Evolutionary conservation across 345 rosid species (phyloP), one percentile per base, ranked within the genome.

Genomic region (Citrus maxima): DNA sequence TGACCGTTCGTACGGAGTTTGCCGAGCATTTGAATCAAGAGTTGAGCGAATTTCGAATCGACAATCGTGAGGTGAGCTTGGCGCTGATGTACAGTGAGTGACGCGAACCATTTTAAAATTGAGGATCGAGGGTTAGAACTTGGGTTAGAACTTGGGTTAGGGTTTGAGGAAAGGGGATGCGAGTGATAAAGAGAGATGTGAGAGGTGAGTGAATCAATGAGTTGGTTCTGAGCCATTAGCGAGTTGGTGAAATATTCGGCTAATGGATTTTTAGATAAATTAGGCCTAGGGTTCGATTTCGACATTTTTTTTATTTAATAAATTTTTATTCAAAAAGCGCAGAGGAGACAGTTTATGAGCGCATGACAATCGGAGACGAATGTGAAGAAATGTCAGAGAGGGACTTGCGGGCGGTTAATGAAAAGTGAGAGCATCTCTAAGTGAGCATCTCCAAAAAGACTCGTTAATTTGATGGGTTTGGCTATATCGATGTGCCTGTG

Each of bases 121-220:
- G 90, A 87, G 51, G 96, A 85, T 74, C 98, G 85, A 7, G 90
- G 82, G 75, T 80, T 84, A 67, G 89, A 81, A 75, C n/a, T n/a
- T 25, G 27, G 27, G 27, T 25, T 25, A 25, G 27, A 25, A 25
- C 58, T 87, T 6, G 85, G 74, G 61, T 72, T 74, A 28, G 84
- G 40, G 77, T 72, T 37, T 54, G 75, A 42, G 56, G 88, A 70
- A 30, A 67, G 75, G 30, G 94, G 83, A 30, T 78, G 84, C 66
- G 93, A 87, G 75, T 93, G 82, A 84, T 92, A 93, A 77, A 95
- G 97, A 46, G 99, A 89, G 83, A 95, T 92, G 86, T 95, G 99
- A 67, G 96, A 82, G 38, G 97, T 92, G 76, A 95, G 95, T 9
- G 93, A 90, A 83, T 90, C 98, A 28, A 95, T 78, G 59, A 93